A percentile compares a stretch with the other conserved stretches of the same genome.
Evolutionary conservation across 129 eudicot species (phyloP).

Genomic region (Pulicaria dysenterica): DNA sequence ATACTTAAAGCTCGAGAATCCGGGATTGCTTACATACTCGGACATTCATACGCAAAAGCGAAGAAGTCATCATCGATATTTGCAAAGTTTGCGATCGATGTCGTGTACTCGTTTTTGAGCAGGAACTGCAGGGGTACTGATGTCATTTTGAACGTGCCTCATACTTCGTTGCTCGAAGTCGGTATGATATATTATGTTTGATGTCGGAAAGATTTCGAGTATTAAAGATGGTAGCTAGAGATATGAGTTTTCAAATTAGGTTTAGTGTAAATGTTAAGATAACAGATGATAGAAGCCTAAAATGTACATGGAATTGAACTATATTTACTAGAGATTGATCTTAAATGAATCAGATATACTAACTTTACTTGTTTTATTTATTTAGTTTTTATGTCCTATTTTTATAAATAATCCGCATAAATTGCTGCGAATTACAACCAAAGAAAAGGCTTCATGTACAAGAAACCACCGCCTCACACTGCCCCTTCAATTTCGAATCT

Average conservation of each 20-base stretch:
- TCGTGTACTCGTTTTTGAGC: conserved; percentile 53
- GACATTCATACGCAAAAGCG: conserved; percentile 56
- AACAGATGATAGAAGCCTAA: conserved; percentile 23
- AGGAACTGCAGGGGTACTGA: conserved; percentile 57
- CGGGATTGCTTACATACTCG: conserved; percentile 58
- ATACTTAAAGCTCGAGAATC: conserved; percentile 55
- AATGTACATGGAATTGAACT: conserved; percentile 29
- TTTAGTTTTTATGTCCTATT: not conserved
- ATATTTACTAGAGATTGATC: not conserved
- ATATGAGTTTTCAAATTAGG: not conserved
- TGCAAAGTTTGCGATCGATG: conserved; percentile 50
- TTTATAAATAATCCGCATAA: conserved; percentile 12
- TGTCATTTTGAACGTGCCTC: conserved; percentile 57
- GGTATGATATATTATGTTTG: conserved; percentile 63
- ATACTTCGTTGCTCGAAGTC: conserved; percentile 54
- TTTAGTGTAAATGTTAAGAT: conserved; percentile 32
- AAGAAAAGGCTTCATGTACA: conserved; percentile 25
- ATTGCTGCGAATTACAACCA: conserved; percentile 18
- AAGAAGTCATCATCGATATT: conserved; percentile 49
- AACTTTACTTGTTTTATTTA: not conserved
- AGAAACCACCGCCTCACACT: conserved; percentile 32
- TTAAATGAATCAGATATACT: not conserved
- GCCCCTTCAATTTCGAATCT: conserved; percentile 39
- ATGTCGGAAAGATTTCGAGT: not conserved
- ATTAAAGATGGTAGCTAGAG: not conserved